Evolutionary conservation across 495 filamentous ascomycete species (phyloP).

Genomic region (Viridothelium virens): DNA sequence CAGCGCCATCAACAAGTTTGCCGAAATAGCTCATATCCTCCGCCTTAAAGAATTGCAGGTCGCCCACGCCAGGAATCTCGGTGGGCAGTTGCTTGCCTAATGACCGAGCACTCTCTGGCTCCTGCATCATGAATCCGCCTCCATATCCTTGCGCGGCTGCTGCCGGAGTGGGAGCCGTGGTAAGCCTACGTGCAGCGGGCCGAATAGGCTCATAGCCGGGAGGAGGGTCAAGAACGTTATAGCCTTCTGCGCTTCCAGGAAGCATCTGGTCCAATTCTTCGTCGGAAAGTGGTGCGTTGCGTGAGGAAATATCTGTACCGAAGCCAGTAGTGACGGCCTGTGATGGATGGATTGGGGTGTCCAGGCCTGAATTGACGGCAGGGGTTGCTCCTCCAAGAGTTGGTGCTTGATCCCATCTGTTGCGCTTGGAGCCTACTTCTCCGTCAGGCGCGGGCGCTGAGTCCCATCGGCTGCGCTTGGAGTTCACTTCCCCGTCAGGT

Average conservation of each 20-base stretch:
- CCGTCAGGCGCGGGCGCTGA: constrained; percentile 47
- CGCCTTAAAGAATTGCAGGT: constrained; percentile 96
- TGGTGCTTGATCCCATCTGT: constrained; percentile 85
- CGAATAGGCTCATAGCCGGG: constrained; percentile 85
- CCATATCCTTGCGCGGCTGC: constrained; percentile 56
- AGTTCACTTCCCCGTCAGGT: constrained; percentile 40
- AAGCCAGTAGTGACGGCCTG: constrained; percentile 56
- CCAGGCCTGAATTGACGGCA: constrained; percentile 69
- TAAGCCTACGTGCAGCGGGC: constrained; percentile 66
- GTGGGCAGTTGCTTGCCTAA: constrained; percentile 90
- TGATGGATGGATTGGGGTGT: constrained; percentile 79
- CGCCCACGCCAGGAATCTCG: constrained; percentile 94
- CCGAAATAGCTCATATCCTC: constrained; percentile 99
- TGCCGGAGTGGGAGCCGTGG: constrained; percentile 63
- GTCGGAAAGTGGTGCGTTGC: constrained; percentile 75
- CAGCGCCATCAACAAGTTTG: constrained; percentile 89
- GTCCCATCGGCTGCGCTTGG: constrained; percentile 56
- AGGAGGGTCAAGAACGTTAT: constrained; percentile 86
- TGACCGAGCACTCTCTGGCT: constrained; percentile 70
- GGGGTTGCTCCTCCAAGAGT: constrained; percentile 63
- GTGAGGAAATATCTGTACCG: constrained; percentile 71
- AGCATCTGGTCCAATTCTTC: constrained; percentile 92
- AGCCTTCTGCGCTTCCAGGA: constrained; percentile 65
- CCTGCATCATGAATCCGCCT: constrained; percentile 98
- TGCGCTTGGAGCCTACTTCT: constrained; percentile 44